These are phyloP conservation scores for Bullera alba DNA, from an alignment of 768 basidiomycete genomes.

Conservation along the genomic window DNA sequence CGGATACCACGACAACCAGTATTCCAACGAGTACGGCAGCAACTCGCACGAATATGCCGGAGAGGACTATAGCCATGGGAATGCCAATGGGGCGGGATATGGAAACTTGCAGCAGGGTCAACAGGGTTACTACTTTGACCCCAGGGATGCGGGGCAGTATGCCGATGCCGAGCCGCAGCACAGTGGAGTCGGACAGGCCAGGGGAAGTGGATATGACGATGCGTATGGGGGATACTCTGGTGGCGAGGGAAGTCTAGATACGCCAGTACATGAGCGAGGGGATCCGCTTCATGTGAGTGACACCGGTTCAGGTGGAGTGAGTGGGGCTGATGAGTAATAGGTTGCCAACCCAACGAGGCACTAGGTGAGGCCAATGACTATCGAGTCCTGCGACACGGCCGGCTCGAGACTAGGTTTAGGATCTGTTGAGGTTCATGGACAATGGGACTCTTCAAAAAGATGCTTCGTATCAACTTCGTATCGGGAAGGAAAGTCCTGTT, in stretches of 20 bases:
- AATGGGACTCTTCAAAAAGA: no score
- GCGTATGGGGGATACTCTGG: slow-evolving; percentile 28
- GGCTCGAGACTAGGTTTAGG: no score
- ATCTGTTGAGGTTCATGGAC: no score
- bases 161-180: slow-evolving; percentile 9
- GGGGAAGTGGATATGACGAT: slow-evolving; percentile 9
- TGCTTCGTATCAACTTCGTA: no score
- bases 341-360: slow-evolving; percentile 32
- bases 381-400: no score
- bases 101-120: slow-evolving; percentile 6
- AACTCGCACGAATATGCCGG: neutral
- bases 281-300: slow-evolving; percentile 37
- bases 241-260: slow-evolving; percentile 24
- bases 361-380: no score
- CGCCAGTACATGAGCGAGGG: slow-evolving; percentile 23
- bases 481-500: no score
- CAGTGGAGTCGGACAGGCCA: neutral
- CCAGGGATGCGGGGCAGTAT: slow-evolving; percentile 24
- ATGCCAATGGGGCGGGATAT: slow-evolving; percentile 10
- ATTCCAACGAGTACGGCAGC: neutral
- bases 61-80: neutral
- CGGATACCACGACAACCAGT: neutral
- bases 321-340: slow-evolving; percentile 10
- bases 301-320: neutral
- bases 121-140: slow-evolving; percentile 36